A percentile compares a stretch with the other conserved stretches of the same genome.
These are phyloP conservation scores for Wickerhamiella infanticola DNA, from an alignment of 1,139 yeast genomes.

Conservation along the genomic window DNA sequence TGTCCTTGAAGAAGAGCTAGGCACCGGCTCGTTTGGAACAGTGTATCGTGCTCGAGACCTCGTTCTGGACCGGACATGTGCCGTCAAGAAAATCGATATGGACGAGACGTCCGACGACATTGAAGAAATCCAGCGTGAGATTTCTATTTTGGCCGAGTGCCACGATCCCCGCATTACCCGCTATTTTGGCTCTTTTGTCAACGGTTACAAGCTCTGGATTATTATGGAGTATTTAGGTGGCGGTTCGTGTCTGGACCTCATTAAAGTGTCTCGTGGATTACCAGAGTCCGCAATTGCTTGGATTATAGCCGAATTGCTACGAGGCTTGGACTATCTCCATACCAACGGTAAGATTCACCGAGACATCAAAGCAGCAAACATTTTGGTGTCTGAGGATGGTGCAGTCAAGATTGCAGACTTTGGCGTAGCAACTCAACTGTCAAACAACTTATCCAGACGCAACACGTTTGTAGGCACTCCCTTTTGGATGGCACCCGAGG, in stretches of 20 bases:
- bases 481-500: constrained; percentile 99
- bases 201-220: constrained; percentile 70
- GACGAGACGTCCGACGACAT: constrained; percentile 66
- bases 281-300: constrained; percentile 41
- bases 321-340: constrained; percentile 59
- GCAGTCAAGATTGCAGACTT: constrained; percentile 90
- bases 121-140: constrained; percentile 67
- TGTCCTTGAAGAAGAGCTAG: constrained; percentile 58
- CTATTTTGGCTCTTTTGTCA: constrained; percentile 68
- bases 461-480: constrained; percentile 97
- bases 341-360: constrained; percentile 70
- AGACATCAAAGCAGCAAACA: constrained; percentile 76
- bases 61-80: constrained; percentile 34
- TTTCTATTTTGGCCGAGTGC: constrained; percentile 62
- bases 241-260: constrained; percentile 62
- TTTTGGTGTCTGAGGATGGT: constrained; percentile 49
- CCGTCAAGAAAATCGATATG: constrained; percentile 45
- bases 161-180: constrained; percentile 52
- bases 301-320: constrained; percentile 37
- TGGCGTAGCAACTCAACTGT: constrained; percentile 84
- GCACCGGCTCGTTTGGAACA: constrained; percentile 79
- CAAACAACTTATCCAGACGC: constrained; percentile 58
- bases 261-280: constrained; percentile 36
- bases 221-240: constrained; percentile 69
- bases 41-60: constrained; percentile 61